These are phyloP conservation scores for Dictyostelium discoideum DNA, from an alignment of 78 protist genomes.

Conservation along the genomic window DNA sequence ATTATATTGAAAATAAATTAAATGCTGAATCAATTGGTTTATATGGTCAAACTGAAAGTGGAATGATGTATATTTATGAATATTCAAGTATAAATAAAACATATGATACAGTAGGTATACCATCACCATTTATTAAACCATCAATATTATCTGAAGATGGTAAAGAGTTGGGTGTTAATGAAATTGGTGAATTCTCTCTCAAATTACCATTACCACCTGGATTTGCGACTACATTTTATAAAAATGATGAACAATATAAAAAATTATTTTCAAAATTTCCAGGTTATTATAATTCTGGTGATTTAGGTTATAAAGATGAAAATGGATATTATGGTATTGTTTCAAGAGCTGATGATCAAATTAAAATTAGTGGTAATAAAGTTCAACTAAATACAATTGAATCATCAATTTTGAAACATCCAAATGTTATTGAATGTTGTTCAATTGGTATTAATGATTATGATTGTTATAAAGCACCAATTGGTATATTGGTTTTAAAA, in stretches of 20 bases:
- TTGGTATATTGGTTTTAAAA: background rate
- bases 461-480: background rate
- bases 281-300: slow-evolving; percentile 85
- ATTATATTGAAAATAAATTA: slow-evolving; percentile 52
- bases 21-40: slow-evolving; percentile 74
- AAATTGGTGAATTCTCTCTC: slow-evolving; percentile 51
- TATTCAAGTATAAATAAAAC: background rate
- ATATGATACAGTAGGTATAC: background rate
- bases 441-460: background rate
- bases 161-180: background rate
- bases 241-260: slow-evolving; percentile 41
- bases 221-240: slow-evolving; percentile 37
- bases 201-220: slow-evolving; percentile 90
- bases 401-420: background rate
- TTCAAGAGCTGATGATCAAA: slow-evolving; percentile 92
- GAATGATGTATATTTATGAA: slow-evolving; percentile 32
- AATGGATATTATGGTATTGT: slow-evolving; percentile 79
- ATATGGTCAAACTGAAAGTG: slow-evolving; percentile 92
- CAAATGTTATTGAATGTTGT: background rate
- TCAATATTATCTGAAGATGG: background rate
- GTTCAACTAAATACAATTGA: slow-evolving; percentile 72
- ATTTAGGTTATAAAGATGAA: slow-evolving; percentile 74
- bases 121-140: background rate
- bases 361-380: slow-evolving; percentile 91
- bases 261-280: background rate